Conservation (phyloP, 2,329 filamentous ascomycete genomes). For the Pseudocercospora cruenta region DNA sequence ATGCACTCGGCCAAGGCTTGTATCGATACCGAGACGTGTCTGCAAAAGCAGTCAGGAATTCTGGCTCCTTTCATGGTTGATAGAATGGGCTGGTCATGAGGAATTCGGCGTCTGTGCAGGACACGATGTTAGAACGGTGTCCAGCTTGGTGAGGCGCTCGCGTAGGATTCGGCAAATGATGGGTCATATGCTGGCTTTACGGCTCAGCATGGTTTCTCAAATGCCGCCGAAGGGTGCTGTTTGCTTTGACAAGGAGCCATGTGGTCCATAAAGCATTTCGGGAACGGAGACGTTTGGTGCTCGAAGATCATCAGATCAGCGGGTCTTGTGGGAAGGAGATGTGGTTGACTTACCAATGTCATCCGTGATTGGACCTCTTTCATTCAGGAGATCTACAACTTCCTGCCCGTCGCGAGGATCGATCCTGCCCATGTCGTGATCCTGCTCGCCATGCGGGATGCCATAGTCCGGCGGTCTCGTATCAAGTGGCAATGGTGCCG, state of each 20-base stretch:
- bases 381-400: slow-evolving; percentile 39
- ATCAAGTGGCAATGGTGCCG: slow-evolving; percentile 30
- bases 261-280: slow-evolving; percentile 33
- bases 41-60: slow-evolving; percentile 21
- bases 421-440: slow-evolving; percentile 34
- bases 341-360: slow-evolving; percentile 33
- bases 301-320: slow-evolving; percentile 25
- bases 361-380: slow-evolving; percentile 26
- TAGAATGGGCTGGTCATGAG: slow-evolving; percentile 32
- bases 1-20: slow-evolving; percentile 26
- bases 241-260: slow-evolving; percentile 25
- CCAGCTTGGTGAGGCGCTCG: slow-evolving; percentile 20
- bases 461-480: slow-evolving; percentile 31
- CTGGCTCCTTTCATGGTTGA: slow-evolving; percentile 20
- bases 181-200: slow-evolving; percentile 26
- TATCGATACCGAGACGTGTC: slow-evolving; percentile 16
- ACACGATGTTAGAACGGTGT: slow-evolving; percentile 20
- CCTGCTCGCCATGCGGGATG: slow-evolving; percentile 34
- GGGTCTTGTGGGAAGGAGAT: slow-evolving; percentile 10
- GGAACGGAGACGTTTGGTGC: slow-evolving; percentile 28
- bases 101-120: slow-evolving; percentile 29
- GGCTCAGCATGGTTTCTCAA: slow-evolving; percentile 15
- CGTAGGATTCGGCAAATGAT: slow-evolving; percentile 23
- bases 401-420: slow-evolving; percentile 38
- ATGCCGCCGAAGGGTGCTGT: slow-evolving; percentile 7